Evolutionary conservation across 768 basidiomycete species (phyloP).

Genomic region (Pholiota conissans): DNA sequence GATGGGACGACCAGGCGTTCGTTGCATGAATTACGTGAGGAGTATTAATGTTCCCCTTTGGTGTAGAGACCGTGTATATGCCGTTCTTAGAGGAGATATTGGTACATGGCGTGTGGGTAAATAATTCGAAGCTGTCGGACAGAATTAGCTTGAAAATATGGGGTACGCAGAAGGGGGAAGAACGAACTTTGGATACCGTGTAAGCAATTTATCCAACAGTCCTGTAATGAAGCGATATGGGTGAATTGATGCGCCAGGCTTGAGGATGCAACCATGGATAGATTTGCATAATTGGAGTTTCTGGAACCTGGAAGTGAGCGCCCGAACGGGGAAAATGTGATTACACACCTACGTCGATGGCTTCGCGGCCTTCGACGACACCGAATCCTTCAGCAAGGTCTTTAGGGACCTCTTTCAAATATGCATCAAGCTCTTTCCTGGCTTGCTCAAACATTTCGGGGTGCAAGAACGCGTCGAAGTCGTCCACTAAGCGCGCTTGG

Average conservation of each 20-base stretch:
- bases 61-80: conserved; percentile 59
- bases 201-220: conserved; percentile 49
- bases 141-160: neutral
- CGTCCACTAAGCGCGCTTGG: conserved; percentile 7
- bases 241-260: conserved; percentile 61
- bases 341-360: conserved; percentile 26
- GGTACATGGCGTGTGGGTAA: conserved; percentile 63
- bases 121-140: conserved; percentile 53
- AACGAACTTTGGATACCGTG: conserved; percentile 48
- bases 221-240: conserved; percentile 71
- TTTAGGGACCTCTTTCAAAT: neutral
- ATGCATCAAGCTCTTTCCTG: neutral
- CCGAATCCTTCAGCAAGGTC: conserved; percentile 5
- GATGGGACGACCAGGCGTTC: conserved; percentile 78
- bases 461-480: conserved; percentile 6
- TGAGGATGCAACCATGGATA: conserved; percentile 51
- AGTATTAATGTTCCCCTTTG: conserved; percentile 55
- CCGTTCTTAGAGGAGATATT: conserved; percentile 33
- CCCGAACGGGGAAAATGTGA: neutral
- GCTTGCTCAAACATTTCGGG: conserved; percentile 3
- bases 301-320: conserved; percentile 32
- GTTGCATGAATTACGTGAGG: conserved; percentile 80
- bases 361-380: conserved; percentile 21
- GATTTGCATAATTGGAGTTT: conserved; percentile 45
- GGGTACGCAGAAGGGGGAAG: conserved; percentile 1